These are phyloP conservation scores for Pleurotus djamor DNA, from an alignment of 768 basidiomycete genomes.

Conservation along the genomic window DNA sequence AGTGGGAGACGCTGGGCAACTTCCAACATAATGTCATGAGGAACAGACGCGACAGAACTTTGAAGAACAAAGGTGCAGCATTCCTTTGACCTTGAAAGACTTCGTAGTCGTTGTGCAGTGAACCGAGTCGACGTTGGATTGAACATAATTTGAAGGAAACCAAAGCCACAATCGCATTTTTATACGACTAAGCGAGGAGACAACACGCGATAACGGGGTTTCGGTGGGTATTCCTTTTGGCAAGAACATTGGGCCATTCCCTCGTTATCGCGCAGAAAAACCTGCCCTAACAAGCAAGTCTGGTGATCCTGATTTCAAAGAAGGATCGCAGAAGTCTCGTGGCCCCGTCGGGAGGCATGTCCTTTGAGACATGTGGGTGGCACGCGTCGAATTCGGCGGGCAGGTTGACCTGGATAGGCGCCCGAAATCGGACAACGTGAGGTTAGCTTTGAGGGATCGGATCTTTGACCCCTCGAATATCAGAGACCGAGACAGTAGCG, in stretches of 20 bases:
- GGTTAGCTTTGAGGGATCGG: too few relatives aligned
- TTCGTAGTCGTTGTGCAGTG: background rate
- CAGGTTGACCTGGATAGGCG: too few relatives aligned
- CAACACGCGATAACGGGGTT: background rate
- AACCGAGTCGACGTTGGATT: background rate
- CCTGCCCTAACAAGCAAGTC: background rate
- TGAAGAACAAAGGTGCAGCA: background rate
- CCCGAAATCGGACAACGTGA: too few relatives aligned
- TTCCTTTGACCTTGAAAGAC: background rate
- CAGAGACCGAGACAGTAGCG: too few relatives aligned
- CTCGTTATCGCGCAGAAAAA: background rate
- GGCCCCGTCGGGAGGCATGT: background rate
- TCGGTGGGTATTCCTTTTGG: background rate
- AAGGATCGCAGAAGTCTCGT: background rate
- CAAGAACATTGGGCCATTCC: background rate
- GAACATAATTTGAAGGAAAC: too few relatives aligned
- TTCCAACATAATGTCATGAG: constrained; percentile 67
- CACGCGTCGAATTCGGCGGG: background rate
- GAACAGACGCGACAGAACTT: constrained; percentile 16
- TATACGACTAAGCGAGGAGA: background rate
- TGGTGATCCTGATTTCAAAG: background rate
- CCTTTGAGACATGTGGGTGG: background rate
- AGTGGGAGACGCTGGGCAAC: constrained; percentile 54
- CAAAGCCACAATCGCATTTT: background rate
- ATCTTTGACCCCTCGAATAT: too few relatives aligned